These are phyloP conservation scores for Diospyros lotus DNA, from an alignment of 148 eudicot genomes.

Conservation along the genomic window DNA sequence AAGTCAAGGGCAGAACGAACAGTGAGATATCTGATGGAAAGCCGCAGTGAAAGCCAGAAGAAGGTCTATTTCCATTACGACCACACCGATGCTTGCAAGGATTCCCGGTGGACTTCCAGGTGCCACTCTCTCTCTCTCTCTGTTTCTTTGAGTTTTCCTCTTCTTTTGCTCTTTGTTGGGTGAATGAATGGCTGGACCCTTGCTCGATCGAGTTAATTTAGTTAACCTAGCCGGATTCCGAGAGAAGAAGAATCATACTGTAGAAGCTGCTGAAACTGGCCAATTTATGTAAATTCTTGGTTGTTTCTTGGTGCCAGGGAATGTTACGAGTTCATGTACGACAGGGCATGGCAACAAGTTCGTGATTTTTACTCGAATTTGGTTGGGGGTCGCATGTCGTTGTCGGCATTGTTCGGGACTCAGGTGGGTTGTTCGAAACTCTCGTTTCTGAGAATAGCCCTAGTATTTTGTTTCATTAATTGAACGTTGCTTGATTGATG, in stretches of 20 bases:
- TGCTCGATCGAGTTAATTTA: too few relatives aligned
- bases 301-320: slow-evolving; percentile 42
- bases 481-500: not conserved
- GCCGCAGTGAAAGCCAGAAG: not conserved
- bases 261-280: too few relatives aligned
- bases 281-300: not conserved
- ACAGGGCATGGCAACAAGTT: slow-evolving; percentile 66
- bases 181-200: too few relatives aligned
- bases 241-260: too few relatives aligned
- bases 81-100: slow-evolving; percentile 60
- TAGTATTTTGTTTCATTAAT: not conserved
- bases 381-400: slow-evolving; percentile 43
- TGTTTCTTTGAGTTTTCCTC: not conserved
- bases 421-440: slow-evolving; percentile 31
- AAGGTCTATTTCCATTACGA: slow-evolving; percentile 42
- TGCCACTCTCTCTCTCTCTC: slow-evolving; percentile 5
- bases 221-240: too few relatives aligned
- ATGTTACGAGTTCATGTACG: slow-evolving; percentile 68
- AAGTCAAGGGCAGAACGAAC: slow-evolving; percentile 1
- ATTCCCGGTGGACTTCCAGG: slow-evolving; percentile 72
- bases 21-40: slow-evolving; percentile 15
- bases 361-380: slow-evolving; percentile 54
- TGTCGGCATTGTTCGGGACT: slow-evolving; percentile 44
- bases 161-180: too few relatives aligned
- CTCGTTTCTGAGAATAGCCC: not conserved